These are phyloP conservation scores for Aspergillus amoenus DNA, from an alignment of 2,329 filamentous ascomycete genomes.

Conservation along the genomic window DNA sequence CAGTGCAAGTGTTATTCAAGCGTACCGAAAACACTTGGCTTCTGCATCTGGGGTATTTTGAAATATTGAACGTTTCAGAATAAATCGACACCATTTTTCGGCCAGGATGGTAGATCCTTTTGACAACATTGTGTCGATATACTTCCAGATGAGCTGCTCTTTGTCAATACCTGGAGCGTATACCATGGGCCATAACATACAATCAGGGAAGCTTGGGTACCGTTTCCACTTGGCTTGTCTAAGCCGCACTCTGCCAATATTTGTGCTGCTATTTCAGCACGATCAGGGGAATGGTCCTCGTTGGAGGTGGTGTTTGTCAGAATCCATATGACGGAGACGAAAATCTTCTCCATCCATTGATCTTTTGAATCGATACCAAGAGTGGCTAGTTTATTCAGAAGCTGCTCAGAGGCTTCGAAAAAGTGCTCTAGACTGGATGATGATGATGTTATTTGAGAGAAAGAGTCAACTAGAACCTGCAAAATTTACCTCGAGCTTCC, in stretches of 20 bases:
- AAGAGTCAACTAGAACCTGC: neutral
- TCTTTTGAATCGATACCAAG: conserved; percentile 48
- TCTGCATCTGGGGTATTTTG: conserved; percentile 64
- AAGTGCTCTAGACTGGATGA: conserved; percentile 37
- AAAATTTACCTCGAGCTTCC: conserved; percentile 51
- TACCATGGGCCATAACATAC: conserved; percentile 25
- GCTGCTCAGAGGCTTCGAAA: conserved; percentile 57
- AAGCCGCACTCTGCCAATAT: conserved; percentile 47
- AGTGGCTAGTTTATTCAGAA: conserved; percentile 61
- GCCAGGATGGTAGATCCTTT: conserved; percentile 55
- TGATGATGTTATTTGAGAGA: conserved; percentile 6
- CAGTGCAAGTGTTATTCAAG: neutral
- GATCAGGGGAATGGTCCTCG: conserved; percentile 33
- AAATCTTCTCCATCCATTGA: conserved; percentile 66
- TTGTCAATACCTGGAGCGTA: neutral
- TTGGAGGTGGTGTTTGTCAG: conserved; percentile 45
- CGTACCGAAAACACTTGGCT: conserved; percentile 66
- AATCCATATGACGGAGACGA: conserved; percentile 70
- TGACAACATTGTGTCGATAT: conserved; percentile 60
- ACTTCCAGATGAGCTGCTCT: conserved; percentile 75
- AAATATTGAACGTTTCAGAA: conserved; percentile 64
- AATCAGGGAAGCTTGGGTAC: conserved; percentile 53
- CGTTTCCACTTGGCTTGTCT: conserved; percentile 55
- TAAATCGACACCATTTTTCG: conserved; percentile 70
- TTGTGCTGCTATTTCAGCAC: conserved; percentile 17